Evolutionary conservation across 768 basidiomycete species (phyloP).

Genomic region (Calocybe indica): DNA sequence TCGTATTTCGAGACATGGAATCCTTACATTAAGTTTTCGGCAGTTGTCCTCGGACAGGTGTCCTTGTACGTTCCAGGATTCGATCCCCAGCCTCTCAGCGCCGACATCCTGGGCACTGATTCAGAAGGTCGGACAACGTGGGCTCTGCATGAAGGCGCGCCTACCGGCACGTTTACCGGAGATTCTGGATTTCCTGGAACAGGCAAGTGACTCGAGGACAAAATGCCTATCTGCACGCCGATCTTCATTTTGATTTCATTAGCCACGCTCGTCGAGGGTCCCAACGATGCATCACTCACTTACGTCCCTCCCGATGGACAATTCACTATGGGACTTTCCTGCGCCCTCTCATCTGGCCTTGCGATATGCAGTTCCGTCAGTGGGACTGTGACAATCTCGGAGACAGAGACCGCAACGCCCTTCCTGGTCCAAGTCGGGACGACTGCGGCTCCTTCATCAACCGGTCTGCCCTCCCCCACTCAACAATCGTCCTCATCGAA

Average conservation of each 20-base stretch:
- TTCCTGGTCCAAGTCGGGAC: constrained; percentile 14
- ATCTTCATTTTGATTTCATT: not conserved
- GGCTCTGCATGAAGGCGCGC: constrained; percentile 14
- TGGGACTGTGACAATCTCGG: constrained; percentile 10
- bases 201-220: constrained; percentile 6
- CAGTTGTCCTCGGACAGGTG: constrained; percentile 16
- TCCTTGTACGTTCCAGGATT: constrained; percentile 19
- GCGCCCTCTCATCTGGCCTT: constrained; percentile 10
- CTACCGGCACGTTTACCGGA: constrained; percentile 7
- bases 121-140: constrained; percentile 20
- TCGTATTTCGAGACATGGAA: not conserved
- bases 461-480: constrained; percentile 1
- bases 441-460: constrained; percentile 3
- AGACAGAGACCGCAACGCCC: constrained; percentile 9
- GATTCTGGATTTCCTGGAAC: constrained; percentile 13
- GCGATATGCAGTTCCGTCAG: constrained; percentile 15
- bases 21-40: constrained; percentile 12
- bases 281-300: constrained; percentile 14
- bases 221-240: not conserved
- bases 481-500: constrained; percentile 2
- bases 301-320: constrained; percentile 8
- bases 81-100: constrained; percentile 21
- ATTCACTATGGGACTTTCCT: constrained; percentile 14
- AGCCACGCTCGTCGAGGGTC: constrained; percentile 22
- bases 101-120: constrained; percentile 19